phyloP scores from a whole-genome alignment of 768 basidiomycete species.

The Atractiella rhizophila region DNA sequence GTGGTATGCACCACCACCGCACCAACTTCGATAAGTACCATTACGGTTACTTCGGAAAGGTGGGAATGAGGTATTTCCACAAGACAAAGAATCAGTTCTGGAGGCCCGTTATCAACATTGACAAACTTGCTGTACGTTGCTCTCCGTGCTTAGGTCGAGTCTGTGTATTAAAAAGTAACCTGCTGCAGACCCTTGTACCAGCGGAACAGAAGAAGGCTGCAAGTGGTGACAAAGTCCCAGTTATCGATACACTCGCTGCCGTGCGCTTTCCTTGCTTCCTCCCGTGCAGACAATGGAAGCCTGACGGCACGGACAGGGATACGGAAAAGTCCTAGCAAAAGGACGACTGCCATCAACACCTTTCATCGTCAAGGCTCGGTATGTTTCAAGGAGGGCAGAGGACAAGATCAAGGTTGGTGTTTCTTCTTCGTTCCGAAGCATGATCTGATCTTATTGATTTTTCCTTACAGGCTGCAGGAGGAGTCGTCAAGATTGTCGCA shows the following conservation, averaged over 20 bases:
- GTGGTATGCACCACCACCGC: constrained; percentile 95
- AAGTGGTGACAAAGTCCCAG: constrained; percentile 62
- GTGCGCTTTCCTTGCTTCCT: constrained; percentile 14
- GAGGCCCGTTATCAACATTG: constrained; percentile 94
- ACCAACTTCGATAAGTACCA: constrained; percentile 40
- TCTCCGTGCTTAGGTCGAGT: not conserved
- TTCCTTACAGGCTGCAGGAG: constrained; percentile 62
- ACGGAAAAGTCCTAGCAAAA: constrained; percentile 85
- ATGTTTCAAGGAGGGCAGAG: constrained; percentile 18
- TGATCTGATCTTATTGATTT: not conserved
- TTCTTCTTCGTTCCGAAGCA: not conserved
- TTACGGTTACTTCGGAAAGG: constrained; percentile 98
- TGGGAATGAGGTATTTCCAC: constrained; percentile 98
- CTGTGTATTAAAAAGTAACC: not conserved
- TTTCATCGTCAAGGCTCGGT: constrained; percentile 89
- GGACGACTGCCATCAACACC: constrained; percentile 64
- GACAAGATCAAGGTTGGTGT: constrained; percentile 17
- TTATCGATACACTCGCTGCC: constrained; percentile 47
- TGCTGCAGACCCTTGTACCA: constrained; percentile 54
- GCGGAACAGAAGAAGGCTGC: constrained; percentile 54
- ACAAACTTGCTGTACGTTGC: constrained; percentile 37
- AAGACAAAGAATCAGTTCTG: constrained; percentile 68
- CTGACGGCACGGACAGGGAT: constrained; percentile 35
- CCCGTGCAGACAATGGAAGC: not conserved
- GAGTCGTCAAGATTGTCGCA: constrained; percentile 77